A percentile compares a stretch with the other conserved stretches of the same genome.
phyloP scores from a whole-genome alignment of 2,329 filamentous ascomycete species.

The Colletotrichum zoysiae region DNA sequence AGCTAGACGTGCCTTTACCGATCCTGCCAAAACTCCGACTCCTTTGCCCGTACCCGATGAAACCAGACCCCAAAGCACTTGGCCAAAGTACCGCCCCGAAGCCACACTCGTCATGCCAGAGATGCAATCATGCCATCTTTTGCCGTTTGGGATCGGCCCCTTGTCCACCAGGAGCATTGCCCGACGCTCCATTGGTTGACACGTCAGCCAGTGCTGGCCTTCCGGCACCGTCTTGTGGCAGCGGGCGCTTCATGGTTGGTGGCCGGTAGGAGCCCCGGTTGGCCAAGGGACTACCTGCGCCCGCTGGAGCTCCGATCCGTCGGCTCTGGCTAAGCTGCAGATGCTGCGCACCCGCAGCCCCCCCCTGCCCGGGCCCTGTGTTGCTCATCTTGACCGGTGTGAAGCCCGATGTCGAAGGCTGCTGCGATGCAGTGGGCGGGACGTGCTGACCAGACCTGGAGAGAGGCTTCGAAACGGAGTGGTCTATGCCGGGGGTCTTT shows the following conservation, averaged over 20 bases:
- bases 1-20: not conserved
- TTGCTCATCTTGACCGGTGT: slow-evolving; percentile 36
- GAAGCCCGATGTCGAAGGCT: slow-evolving; percentile 40
- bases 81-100: slow-evolving; percentile 1
- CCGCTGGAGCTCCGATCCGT: slow-evolving; percentile 70
- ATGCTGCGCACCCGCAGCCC: slow-evolving; percentile 58
- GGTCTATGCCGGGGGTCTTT: slow-evolving; percentile 89
- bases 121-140: slow-evolving; percentile 54
- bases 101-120: no score
- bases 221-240: slow-evolving; percentile 44
- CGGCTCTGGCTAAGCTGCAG: slow-evolving; percentile 66
- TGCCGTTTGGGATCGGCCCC: slow-evolving; percentile 65
- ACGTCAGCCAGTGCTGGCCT: slow-evolving; percentile 65
- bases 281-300: slow-evolving; percentile 66
- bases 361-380: slow-evolving; percentile 6
- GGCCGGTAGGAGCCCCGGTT: slow-evolving; percentile 72
- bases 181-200: slow-evolving; percentile 56
- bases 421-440: slow-evolving; percentile 52
- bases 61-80: slow-evolving; percentile 29
- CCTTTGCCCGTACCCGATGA: not conserved
- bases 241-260: slow-evolving; percentile 61
- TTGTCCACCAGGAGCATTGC: slow-evolving; percentile 43
- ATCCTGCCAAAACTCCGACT: slow-evolving; percentile 14
- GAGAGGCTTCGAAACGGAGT: slow-evolving; percentile 80
- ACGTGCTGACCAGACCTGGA: slow-evolving; percentile 68